Conservation (phyloP, 371 early-diverging fungal species). For the Rhizopus arrhizus region DNA sequence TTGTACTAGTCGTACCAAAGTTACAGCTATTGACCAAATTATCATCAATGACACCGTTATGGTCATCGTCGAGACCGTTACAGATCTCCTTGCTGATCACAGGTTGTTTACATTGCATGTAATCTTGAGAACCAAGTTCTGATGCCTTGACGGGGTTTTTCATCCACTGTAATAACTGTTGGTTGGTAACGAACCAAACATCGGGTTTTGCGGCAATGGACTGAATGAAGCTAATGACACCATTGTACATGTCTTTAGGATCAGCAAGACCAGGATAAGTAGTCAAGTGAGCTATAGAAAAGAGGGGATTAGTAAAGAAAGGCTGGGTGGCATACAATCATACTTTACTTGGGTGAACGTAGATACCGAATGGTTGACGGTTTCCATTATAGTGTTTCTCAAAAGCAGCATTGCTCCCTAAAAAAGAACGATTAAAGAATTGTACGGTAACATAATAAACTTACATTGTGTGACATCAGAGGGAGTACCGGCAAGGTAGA, state of each 20-base stretch:
- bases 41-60: constrained; percentile 50
- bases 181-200: constrained; percentile 70
- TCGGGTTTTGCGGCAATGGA: constrained; percentile 45
- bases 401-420: constrained; percentile 53
- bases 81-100: constrained; percentile 67
- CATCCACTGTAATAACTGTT: constrained; percentile 66
- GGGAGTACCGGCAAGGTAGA: constrained; percentile 56
- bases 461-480: constrained; percentile 47
- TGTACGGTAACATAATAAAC: neutral
- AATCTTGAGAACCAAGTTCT: constrained; percentile 53
- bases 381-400: constrained; percentile 63
- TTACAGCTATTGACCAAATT: constrained; percentile 55
- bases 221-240: constrained; percentile 46
- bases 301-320: neutral
- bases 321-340: neutral
- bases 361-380: constrained; percentile 71
- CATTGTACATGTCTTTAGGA: constrained; percentile 34
- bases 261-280: constrained; percentile 43
- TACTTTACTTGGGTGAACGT: constrained; percentile 47
- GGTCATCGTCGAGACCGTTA: constrained; percentile 71
- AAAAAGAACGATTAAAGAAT: neutral
- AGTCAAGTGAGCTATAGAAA: constrained; percentile 44
- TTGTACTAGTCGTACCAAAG: constrained; percentile 56
- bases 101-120: constrained; percentile 63
- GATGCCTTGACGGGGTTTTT: constrained; percentile 68